Conservation (phyloP, 352 stramenopile genomes). For the Achlya hypogyna region DNA sequence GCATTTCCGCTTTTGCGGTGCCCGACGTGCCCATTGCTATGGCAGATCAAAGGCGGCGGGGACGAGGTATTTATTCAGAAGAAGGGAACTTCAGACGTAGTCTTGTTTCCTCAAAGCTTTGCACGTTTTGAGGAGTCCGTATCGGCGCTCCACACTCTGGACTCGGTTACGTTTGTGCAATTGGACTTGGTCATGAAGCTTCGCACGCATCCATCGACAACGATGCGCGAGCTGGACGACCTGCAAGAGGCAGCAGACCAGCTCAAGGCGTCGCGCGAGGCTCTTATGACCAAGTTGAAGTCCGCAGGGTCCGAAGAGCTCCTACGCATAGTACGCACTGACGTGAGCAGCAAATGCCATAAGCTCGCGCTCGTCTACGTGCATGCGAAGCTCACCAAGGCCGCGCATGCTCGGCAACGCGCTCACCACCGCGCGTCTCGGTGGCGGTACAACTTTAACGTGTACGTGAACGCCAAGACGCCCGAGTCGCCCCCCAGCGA, state of each 20-base stretch:
- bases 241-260: not conserved
- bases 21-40: slow-evolving; percentile 7
- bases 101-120: slow-evolving; percentile 16
- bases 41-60: slow-evolving; percentile 5
- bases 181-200: not conserved
- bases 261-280: not conserved
- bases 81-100: slow-evolving; percentile 1
- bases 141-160: not conserved
- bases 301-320: not conserved
- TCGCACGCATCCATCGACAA: not conserved
- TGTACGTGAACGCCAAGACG: not conserved
- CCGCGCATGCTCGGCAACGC: not conserved
- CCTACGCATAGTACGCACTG: not conserved
- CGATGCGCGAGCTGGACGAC: not conserved
- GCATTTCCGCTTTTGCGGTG: not conserved
- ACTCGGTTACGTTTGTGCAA: slow-evolving; percentile 5
- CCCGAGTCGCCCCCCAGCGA: not conserved
- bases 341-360: slow-evolving; percentile 3
- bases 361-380: slow-evolving; percentile 15
- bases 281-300: not conserved
- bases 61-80: slow-evolving; percentile 1
- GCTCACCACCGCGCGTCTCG: not conserved
- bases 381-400: not conserved
- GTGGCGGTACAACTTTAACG: not conserved
- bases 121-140: not conserved